Base-by-base conservation (phyloP, 2,329 filamentous ascomycete species). In the Penicillium sp. region DNA sequence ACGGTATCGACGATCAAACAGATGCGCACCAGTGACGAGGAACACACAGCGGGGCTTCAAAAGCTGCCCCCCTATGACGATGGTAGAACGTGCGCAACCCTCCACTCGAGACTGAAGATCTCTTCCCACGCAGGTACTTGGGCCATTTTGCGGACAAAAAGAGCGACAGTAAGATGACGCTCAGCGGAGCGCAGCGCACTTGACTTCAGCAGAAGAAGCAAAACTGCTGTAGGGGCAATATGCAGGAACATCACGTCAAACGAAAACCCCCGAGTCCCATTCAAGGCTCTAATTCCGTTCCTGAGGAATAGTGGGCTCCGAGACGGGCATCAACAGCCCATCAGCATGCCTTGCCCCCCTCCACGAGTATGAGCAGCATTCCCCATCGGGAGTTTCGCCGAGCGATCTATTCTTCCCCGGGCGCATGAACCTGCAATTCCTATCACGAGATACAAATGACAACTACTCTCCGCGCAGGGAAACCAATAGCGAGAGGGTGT, bases 1-100 rank as follows among this genome's bases (percentile, higher is more conserved):
- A 42, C 36, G 49, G 36, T 42, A 57, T 59, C 49, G 52, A 47
- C 47, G 58, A 59, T 59, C 58, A 50, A 58, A 49, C 48, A 44
- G 47, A 21, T 49, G 26, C 21, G 18, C 26, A 42, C 29, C 46
- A 45, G 34, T 28, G 9, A 28, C 23, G 18, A 46, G 28, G 43
- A 49, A 48, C 18, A 48, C 18, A 13, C 41, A 10, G 53, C 55
- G 53, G 53, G 50, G 48, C 53, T 18, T 6, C 3, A 13, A 18
- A 34, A 39, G 33, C 15, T 45, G 38, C 28, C 50, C 18, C 41
- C 51, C 50, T 44, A 52, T 47, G 16, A 50, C 26, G 45, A 49
- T 28, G 10, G 12, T 36, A 6, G 42, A 55, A 56, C 36, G 52
- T 49, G 48, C 43, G 36, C 42, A 45, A 28, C 16, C 49, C 47